Conservation (phyloP, 768 basidiomycete species). For the Leccinum obscurum region DNA sequence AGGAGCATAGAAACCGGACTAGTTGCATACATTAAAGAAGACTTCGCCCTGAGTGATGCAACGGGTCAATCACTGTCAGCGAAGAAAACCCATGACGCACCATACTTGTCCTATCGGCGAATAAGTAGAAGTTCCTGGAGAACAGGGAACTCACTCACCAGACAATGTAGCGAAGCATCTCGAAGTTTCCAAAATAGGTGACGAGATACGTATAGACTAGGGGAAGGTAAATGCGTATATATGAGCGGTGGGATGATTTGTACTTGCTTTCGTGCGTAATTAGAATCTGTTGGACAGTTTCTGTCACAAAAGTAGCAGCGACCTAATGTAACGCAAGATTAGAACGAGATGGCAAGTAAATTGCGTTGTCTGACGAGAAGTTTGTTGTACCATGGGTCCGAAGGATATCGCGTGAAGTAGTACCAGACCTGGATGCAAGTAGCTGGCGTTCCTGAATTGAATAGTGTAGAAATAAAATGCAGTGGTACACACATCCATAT, state of each 20-base stretch:
- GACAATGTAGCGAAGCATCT: constrained; percentile 35
- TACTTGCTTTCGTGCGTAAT: constrained; percentile 51
- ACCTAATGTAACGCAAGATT: constrained; percentile 39
- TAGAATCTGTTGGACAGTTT: constrained; percentile 53
- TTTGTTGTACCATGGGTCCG: constrained; percentile 50
- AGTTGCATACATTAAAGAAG: constrained; percentile 43
- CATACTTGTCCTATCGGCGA: constrained; percentile 19
- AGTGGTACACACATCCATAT: constrained; percentile 45
- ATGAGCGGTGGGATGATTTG: background rate
- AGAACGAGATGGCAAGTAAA: background rate
- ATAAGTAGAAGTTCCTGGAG: background rate
- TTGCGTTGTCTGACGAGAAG: constrained; percentile 38
- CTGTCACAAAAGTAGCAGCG: constrained; percentile 45
- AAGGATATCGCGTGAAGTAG: constrained; percentile 50
- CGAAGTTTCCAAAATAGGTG: constrained; percentile 37
- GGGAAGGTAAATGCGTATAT: constrained; percentile 1
- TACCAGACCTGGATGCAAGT: constrained; percentile 55
- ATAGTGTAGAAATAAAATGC: background rate
- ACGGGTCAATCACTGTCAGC: constrained; percentile 6
- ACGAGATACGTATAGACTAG: constrained; percentile 51
- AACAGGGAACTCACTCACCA: constrained; percentile 37
- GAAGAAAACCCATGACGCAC: constrained; percentile 14
- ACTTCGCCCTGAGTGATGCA: constrained; percentile 43
- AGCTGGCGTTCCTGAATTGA: constrained; percentile 37
- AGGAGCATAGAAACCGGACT: background rate